Base-by-base conservation (phyloP, 176 grass and related monocot genomes). In the Musa beccarii region DNA sequence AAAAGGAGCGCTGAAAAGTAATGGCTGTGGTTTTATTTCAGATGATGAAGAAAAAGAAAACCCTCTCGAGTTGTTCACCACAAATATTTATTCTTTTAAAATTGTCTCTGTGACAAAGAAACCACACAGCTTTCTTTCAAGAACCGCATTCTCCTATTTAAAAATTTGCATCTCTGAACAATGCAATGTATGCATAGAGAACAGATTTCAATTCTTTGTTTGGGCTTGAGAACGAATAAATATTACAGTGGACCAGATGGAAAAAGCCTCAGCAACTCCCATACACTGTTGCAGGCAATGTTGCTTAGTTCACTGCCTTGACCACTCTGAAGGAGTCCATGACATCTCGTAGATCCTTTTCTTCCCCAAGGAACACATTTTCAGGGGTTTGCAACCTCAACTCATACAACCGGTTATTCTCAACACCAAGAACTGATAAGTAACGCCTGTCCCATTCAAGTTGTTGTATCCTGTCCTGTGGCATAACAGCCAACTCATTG, bases 401-500 rank as follows among this genome's bases (percentile, higher is more conserved):
- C 69, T 91, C 91, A 8, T 94, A 94, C 65, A 99, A 70, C 66
- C 81, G 63, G 66, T 92, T 99, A 84, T 99, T 99, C 85, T 94
- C 91, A 17, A 94, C 95, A 10, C 88, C 95, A 1, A 99, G 86
- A 64, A 99, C 88, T 1, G 95, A 94, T 15, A 89, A 79, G 81
- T 92, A 99, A 13, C 82, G 86, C 28, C 95, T 80, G 79, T 99
- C 85, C 95, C 95, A 99, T 77, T 94, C 95, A 63, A 89, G 86
- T 49, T 76, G 83, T 52, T 94, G 96, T 78, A 92, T 72, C 50
- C 91, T 86, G 78, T 99, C 90, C 75, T 83, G 69, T 1, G 91
- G 95, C 95, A 99, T 99, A 50, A 99, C 91, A 1, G 91, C 95
- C 69, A 99, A 86, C 81, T 99, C 91, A 21, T 94, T 99, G 73